These are phyloP conservation scores for Amaranthus palmeri DNA, from an alignment of 148 eudicot species.

Conservation along the genomic window DNA sequence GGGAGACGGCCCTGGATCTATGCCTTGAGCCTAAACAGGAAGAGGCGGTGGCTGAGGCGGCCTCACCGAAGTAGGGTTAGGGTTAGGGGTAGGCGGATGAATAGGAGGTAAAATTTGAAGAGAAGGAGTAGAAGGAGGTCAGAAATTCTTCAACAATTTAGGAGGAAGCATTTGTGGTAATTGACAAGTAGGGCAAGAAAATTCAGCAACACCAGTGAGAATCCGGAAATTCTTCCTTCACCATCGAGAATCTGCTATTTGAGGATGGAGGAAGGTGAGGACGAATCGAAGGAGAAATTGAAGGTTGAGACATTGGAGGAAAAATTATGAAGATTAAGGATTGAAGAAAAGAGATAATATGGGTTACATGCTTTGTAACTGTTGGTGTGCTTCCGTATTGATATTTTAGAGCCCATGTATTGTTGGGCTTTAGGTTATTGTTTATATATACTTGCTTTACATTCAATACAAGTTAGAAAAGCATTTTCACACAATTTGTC, in stretches of 20 bases:
- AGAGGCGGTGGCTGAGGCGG: conserved; percentile 30
- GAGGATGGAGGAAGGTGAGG: conserved; percentile 25
- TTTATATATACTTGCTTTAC: too few species aligned
- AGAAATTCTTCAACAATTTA: conserved; percentile 27
- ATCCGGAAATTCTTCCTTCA: too few species aligned
- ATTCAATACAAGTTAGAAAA: too few species aligned
- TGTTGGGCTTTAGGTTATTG: too few species aligned
- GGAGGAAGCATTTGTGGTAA: conserved; percentile 85
- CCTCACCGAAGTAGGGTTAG: conserved; percentile 18
- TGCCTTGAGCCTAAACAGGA: conserved; percentile 58
- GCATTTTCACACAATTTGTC: too few species aligned
- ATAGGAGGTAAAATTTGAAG: conserved; percentile 12
- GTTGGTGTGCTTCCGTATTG: too few species aligned
- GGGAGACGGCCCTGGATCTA: conserved; percentile 38
- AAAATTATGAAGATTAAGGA: conserved; percentile 16
- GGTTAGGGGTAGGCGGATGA: conserved; percentile 23
- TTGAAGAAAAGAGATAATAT: conserved; percentile 22
- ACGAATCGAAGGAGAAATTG: conserved; percentile 13
- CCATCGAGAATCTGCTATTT: not conserved
- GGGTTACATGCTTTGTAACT: too few species aligned
- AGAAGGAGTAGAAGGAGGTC: not conserved
- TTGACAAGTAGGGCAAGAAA: conserved; percentile 73
- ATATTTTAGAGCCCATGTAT: too few species aligned
- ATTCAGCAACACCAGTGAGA: conserved; percentile 60
- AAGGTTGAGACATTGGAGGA: conserved; percentile 7